Base-by-base conservation (phyloP, 176 grass and related monocot species). In the Zoysia japonica region DNA sequence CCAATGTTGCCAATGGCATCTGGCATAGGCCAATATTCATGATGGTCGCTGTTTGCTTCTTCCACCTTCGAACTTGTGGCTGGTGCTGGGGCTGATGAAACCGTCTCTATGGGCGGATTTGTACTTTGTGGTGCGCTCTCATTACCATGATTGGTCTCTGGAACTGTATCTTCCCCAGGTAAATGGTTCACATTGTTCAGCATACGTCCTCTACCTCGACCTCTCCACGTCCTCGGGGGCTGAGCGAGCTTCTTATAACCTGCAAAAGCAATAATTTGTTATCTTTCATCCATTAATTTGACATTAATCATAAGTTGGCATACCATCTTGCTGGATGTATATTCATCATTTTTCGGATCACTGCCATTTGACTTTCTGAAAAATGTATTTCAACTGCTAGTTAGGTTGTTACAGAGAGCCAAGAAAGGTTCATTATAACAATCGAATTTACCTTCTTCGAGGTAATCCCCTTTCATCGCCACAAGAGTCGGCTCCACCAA, bases 381-480 rank as follows among this genome's bases (percentile, higher is more conserved):
- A 65, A 82, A 45, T 11, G 38, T 54, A 81, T 82, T 72, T 39
- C 41, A 81, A 73, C 11, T 17, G 71, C 37, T 76, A 49, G 42
- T 81, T 56, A 88, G 64, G 19, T 69, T 73, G 47, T 79, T 67
- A 56, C 57, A 49, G 56, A 44, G 59, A 76, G 15, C 45, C 36
- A 51, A 60, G 50, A 50, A 54, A 64, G 76, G 49, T 54, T 62
- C 40, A 63, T 77, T 78, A 49, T 47, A 83, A 39, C 28, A 28
- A 28, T 3, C 72, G 59, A 78, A 80, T 73, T 83, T 92, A 99
- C 96, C 96, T 95, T 84, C 96, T 89, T 72, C 90, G 87, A 56
- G 90, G 85, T 70, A 99, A 88, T 66, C 83, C 88, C 83, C 85
- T 95, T 55, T 99, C 96, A 84, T 95, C 92, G 60, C 86, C 92